Conservation (phyloP, 2,329 filamentous ascomycete species). For the Colletotrichum gloeosporioides region DNA sequence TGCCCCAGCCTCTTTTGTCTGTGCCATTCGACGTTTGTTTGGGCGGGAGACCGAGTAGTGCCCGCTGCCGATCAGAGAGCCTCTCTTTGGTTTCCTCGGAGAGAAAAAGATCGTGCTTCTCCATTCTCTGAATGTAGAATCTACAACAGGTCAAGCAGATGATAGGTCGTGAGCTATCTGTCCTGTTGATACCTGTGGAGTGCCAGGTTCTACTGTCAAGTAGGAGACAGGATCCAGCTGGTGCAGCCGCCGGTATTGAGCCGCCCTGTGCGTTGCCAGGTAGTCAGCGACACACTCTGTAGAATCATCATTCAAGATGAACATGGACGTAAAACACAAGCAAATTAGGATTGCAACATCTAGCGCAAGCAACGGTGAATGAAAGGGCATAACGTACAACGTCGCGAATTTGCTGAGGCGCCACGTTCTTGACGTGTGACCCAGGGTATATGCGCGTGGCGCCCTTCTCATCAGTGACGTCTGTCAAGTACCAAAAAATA, state of each 20-base stretch:
- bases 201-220: slow-evolving; percentile 1
- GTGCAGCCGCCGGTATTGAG: background rate
- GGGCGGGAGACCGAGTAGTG: background rate
- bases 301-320: background rate
- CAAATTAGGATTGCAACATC: background rate
- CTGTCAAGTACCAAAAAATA: background rate
- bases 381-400: background rate
- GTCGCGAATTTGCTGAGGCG: background rate
- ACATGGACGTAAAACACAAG: background rate
- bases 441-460: slow-evolving; percentile 1
- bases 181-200: background rate
- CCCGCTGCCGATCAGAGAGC: background rate
- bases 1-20: background rate
- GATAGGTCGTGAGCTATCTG: background rate
- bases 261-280: background rate
- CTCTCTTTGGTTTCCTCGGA: background rate
- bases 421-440: background rate
- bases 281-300: background rate
- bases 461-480: background rate
- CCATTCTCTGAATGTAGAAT: background rate
- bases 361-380: background rate
- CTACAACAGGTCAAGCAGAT: background rate
- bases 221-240: background rate
- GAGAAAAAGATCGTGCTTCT: background rate
- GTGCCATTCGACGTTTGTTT: background rate